Evolutionary conservation across 73 alveolate species (phyloP).

Genomic region (Paramecium caudatum): DNA sequence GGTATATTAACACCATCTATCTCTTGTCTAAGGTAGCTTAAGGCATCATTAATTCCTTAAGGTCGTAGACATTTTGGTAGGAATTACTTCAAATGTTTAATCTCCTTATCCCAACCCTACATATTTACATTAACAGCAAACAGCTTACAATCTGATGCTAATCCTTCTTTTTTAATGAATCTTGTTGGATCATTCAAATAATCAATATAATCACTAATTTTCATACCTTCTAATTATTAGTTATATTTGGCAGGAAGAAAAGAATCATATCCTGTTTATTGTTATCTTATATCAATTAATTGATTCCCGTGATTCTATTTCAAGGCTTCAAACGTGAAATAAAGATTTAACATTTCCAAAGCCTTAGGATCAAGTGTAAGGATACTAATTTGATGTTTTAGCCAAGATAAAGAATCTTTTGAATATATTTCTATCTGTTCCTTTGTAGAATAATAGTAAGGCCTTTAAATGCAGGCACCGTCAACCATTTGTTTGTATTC

Average conservation of each 20-base stretch:
- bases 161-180: constrained; percentile 26
- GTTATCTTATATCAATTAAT: background rate
- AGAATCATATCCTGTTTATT: constrained; percentile 25
- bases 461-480: constrained; percentile 8
- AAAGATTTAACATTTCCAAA: background rate
- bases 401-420: constrained; percentile 14
- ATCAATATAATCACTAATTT: constrained; percentile 27
- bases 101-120: constrained; percentile 81
- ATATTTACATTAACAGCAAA: constrained; percentile 85
- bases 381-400: constrained; percentile 36
- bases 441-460: background rate
- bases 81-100: constrained; percentile 72
- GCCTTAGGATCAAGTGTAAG: background rate
- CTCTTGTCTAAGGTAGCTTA: constrained; percentile 81
- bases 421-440: background rate
- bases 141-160: constrained; percentile 17
- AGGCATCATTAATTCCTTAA: constrained; percentile 52
- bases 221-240: constrained; percentile 45
- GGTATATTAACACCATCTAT: constrained; percentile 85
- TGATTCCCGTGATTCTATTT: constrained; percentile 49
- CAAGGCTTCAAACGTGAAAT: constrained; percentile 5
- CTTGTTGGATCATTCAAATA: constrained; percentile 19
- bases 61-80: constrained; percentile 78
- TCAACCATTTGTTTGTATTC: constrained; percentile 39
- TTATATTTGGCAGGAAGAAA: background rate